Evolutionary conservation across 352 stramenopile genomes (phyloP), one percentile per base, ranked within the genome.

Genomic region (Pythium oligandrum): DNA sequence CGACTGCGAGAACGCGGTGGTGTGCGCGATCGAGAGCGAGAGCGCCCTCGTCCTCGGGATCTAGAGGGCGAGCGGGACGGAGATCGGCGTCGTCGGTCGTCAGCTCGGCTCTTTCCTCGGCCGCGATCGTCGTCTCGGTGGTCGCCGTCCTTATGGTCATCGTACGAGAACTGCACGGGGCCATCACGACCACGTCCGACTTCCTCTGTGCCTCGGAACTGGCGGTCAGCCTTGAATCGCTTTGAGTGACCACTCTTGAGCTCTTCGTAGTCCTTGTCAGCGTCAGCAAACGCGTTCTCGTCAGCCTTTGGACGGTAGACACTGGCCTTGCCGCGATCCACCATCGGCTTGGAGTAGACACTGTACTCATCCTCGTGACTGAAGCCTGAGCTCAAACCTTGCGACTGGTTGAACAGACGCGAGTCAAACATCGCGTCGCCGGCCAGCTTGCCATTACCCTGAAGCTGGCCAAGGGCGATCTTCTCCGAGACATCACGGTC

Each of bases 401-500:
- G 88, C 32, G 85, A 97, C 73, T 99, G 96, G 68, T 99, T 99
- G 65, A 99, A 99, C 47, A 99, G 71, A 3, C 97, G 82, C 36
- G 88, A 94, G 75, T 99, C 97, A 58, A 99, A 98, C 57, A 97
- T 88, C 40, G 85, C 90, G 9, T 95, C 95, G 9, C 86, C 90
- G 7, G 70, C 59, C 17, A 86, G 70, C 46, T 82, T 88, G 43
- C 86, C 87, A 4, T 70, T 84, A 48, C 96, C 93, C 48, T 96
- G 94, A 32, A 98, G 75, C 45, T 98, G 94, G 2, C 97, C 97
- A 12, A 99, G 76, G 10, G 97, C 97, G 67, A 99, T 98, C 77
- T 99, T 98, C 75, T 99, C 97, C 4, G 95, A 99, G 45, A 99
- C 86, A 66, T 99, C 97, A 49, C 95, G 86, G 52, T 97, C 90